These are phyloP conservation scores for Arthrobotrys musiformis DNA, from an alignment of 2,329 filamentous ascomycete genomes.

Conservation along the genomic window DNA sequence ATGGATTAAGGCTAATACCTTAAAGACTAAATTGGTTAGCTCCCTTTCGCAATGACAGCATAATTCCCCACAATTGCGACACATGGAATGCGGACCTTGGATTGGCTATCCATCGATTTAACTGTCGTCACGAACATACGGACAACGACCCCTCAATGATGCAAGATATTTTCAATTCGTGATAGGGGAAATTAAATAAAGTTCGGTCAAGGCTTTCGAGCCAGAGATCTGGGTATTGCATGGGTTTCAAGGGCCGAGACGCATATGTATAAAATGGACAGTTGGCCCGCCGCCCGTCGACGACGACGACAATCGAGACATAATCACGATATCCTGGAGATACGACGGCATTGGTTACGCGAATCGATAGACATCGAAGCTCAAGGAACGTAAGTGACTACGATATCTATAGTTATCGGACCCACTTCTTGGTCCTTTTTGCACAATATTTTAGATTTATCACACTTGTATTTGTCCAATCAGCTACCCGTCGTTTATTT, in stretches of 20 bases:
- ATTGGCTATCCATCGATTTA: not conserved
- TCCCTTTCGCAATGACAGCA: not conserved
- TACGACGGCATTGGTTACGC: constrained; percentile 2
- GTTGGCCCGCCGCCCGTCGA: not conserved
- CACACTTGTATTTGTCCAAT: not conserved
- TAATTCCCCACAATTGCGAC: constrained; percentile 13
- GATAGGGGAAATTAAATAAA: constrained; percentile 6
- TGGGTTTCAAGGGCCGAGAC: not conserved
- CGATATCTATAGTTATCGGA: not conserved
- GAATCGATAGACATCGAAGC: constrained; percentile 19
- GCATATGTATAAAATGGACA: constrained; percentile 21
- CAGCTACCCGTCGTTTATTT: not conserved
- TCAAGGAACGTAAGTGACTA: constrained; percentile 2
- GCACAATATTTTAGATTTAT: not conserved
- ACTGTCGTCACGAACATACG: not conserved
- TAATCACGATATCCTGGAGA: constrained; percentile 7
- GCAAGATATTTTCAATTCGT: not conserved
- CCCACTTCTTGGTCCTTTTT: not conserved
- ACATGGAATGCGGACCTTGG: constrained; percentile 7
- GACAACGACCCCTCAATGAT: constrained; percentile 4
- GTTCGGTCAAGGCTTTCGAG: constrained; percentile 7
- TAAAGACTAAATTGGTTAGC: not conserved
- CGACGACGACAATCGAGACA: not conserved
- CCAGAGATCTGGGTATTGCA: not conserved
- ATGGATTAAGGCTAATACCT: not conserved